Evolutionary conservation across 768 basidiomycete species (phyloP), one percentile per base, ranked within the genome.

Genomic region (Zangia roseola): DNA sequence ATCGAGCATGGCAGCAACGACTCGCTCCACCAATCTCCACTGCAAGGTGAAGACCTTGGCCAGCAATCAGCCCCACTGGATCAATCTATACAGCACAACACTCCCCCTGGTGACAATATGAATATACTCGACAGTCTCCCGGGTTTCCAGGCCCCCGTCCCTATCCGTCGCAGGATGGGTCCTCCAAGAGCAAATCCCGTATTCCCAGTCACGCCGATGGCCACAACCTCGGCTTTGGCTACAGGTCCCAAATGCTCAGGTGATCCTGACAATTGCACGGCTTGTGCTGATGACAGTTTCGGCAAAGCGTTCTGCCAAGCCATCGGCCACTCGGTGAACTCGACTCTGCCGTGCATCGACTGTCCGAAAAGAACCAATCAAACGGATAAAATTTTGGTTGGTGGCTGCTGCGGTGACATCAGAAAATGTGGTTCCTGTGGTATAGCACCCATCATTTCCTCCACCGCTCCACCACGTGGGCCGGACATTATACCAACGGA

Each of bases 251-350:
- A 69, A 28, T 94, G 92, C 66, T 88, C 91, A 16, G 92, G 92
- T 12, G 90, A 94, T 61, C 92, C 92, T 3, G 76, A 79, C 9
- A 92, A 93, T 66, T 94, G 92, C 62, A 65, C 80, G 44, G 92
- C 91, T 5, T 94, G 92, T 62, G 85, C 84, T 5, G 85, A 88
- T 59, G 92, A 94, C 64, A 77, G 78, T 19, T 94, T 94, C 55
- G 91, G 91, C 10, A 85, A 87, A 61, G 91, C 90, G 6, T 94
- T 94, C 66, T 94, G 92, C 64, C 75, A 76, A 33, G 88, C 88
- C 19, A 80, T 94, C 36, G 78, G 76, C 53, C 75, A 83, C 52
- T 78, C 84, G 24, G 69, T 86, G 14, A 75, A 82, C 44, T 68
- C 72, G n/a, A 65, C 72, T 10, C 55, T 71, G 4, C 74, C 75